A percentile compares a stretch with the other conserved stretches of the same genome.
These are phyloP conservation scores for Proliferodiscus dingleyae DNA, from an alignment of 2,329 filamentous ascomycete genomes.

Conservation along the genomic window DNA sequence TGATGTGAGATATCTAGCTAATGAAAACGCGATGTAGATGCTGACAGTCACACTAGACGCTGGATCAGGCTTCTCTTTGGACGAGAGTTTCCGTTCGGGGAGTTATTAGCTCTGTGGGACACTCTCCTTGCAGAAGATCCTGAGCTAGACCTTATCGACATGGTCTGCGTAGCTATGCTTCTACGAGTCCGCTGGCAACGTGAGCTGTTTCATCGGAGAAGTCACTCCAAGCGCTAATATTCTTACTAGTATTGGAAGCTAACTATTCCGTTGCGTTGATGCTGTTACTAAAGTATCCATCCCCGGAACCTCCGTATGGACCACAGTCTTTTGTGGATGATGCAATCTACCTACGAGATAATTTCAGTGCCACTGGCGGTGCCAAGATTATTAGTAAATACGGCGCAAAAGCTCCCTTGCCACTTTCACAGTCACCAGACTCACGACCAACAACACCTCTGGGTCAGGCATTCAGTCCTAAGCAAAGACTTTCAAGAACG, in stretches of 20 bases:
- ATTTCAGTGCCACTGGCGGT: constrained; percentile 59
- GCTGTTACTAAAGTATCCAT: constrained; percentile 77
- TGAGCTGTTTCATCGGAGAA: constrained; percentile 42
- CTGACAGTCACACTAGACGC: constrained; percentile 40
- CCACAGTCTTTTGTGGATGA: constrained; percentile 82
- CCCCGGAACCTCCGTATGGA: constrained; percentile 55
- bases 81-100: constrained; percentile 84
- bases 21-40: not conserved
- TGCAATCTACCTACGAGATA: constrained; percentile 67
- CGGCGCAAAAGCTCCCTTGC: constrained; percentile 49
- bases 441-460: constrained; percentile 27
- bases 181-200: constrained; percentile 85
- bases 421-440: constrained; percentile 22
- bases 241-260: constrained; percentile 64
- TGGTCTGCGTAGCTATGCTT: constrained; percentile 92
- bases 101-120: constrained; percentile 85
- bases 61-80: constrained; percentile 94
- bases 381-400: constrained; percentile 66
- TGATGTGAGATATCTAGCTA: constrained; percentile 62
- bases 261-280: constrained; percentile 86
- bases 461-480: constrained; percentile 23
- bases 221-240: constrained; percentile 5
- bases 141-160: constrained; percentile 72
- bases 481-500: constrained; percentile 17
- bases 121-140: constrained; percentile 83